Conservation (phyloP, 768 basidiomycete genomes). For the Calocybe indica region DNA sequence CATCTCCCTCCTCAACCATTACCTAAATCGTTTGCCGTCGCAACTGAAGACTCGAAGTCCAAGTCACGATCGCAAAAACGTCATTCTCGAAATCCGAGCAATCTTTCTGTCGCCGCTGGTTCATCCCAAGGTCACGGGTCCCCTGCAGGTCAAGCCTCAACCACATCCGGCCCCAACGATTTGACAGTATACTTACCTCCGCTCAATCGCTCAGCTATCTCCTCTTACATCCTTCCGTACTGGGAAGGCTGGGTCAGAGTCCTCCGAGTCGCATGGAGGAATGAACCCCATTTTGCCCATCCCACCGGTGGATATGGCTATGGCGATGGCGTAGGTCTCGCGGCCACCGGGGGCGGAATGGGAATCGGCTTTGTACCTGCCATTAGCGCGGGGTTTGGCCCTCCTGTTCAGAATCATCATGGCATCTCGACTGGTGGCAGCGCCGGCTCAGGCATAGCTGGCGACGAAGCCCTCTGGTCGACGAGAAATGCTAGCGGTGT, state of each 20-base stretch:
- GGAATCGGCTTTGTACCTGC: slow-evolving; percentile 9
- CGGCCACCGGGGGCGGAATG: slow-evolving; percentile 7
- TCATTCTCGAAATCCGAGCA: slow-evolving; percentile 5
- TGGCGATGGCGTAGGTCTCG: slow-evolving; percentile 2
- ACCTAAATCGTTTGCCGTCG: not conserved
- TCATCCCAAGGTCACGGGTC: not conserved
- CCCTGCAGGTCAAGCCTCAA: not conserved
- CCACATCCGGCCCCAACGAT: not conserved
- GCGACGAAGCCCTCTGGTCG: not conserved
- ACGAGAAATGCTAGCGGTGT: slow-evolving; percentile 5
- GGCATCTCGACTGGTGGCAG: not conserved
- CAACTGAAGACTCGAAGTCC: not conserved
- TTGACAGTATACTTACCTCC: slow-evolving; percentile 3
- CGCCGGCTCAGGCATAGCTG: slow-evolving; percentile 1
- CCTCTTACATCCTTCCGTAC: slow-evolving; percentile 47
- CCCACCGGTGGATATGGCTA: no score
- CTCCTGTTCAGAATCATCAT: not conserved
- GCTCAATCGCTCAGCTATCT: slow-evolving; percentile 26
- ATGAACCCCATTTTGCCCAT: not conserved
- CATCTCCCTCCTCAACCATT: slow-evolving; percentile 4
- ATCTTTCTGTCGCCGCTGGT: slow-evolving; percentile 4
- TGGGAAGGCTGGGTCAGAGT: slow-evolving; percentile 50
- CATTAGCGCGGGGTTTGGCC: not conserved
- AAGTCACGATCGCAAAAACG: not conserved
- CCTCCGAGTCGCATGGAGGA: slow-evolving; percentile 37